These are phyloP conservation scores for Xylaria sp. DNA, from an alignment of 2,329 filamentous ascomycete species.

Conservation along the genomic window DNA sequence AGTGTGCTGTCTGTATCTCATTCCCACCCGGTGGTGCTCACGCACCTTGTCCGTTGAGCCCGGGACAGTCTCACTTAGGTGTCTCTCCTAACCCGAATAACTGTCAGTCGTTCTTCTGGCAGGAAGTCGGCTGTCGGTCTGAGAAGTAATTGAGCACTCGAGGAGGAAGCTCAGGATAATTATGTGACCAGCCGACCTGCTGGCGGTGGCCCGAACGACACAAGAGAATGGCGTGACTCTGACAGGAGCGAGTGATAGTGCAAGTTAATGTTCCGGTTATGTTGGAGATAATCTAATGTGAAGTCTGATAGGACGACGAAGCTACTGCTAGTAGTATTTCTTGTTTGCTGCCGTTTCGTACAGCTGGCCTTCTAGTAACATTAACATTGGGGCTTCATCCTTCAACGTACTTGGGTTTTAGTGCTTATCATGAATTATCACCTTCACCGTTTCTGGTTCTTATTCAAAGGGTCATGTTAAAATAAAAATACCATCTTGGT, in stretches of 20 bases:
- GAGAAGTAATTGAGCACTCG: slow-evolving; percentile 12
- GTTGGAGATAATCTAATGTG: neutral
- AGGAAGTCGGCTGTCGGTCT: slow-evolving; percentile 29
- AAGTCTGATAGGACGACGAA: neutral
- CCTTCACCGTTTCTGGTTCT: neutral
- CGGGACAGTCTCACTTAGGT: slow-evolving; percentile 31
- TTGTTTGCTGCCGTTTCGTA: neutral
- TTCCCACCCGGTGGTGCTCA: slow-evolving; percentile 33
- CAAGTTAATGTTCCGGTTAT: neutral
- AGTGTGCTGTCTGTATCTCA: slow-evolving; percentile 33
- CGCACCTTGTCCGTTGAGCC: slow-evolving; percentile 29
- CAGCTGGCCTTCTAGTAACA: neutral
- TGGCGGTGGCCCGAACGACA: neutral
- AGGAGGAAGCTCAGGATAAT: neutral
- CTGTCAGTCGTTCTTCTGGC: slow-evolving; percentile 32
- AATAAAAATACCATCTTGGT: neutral
- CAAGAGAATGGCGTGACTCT: neutral
- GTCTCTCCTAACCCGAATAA: slow-evolving; percentile 27
- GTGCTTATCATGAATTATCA: neutral
- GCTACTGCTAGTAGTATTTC: neutral
- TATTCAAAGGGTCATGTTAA: neutral
- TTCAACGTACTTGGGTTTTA: neutral
- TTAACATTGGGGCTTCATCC: neutral
- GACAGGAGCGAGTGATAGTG: neutral
- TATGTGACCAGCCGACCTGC: neutral